Evolutionary conservation across 768 basidiomycete species (phyloP), one percentile per base, ranked within the genome.

Genomic region (Lactarius indigo): DNA sequence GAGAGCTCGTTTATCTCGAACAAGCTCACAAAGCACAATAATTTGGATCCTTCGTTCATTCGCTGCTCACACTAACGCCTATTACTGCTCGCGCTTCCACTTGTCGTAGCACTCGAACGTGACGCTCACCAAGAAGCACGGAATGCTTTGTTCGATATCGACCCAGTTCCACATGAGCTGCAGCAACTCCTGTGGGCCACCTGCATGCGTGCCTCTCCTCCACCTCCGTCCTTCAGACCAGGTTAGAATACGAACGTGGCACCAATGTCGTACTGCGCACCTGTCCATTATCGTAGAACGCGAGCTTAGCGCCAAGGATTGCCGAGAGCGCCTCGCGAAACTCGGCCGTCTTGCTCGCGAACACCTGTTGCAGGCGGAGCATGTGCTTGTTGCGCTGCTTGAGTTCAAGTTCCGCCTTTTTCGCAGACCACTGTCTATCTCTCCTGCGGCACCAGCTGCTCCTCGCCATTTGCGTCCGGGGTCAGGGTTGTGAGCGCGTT

Each of bases 291-390:
- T 90, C 91, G 73, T 92, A 92, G 74, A 98, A 97, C 1, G 90
- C 88, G 59, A 98, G 84, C 72, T 96, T 94, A 74, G 94, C 88
- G 6, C 96, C 96, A 0, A 98, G 84, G 58, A 98, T 89, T 0
- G 91, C 88, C 5, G 90, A 88, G 66, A 98, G 90, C 7, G 94
- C 89, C 74, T 96, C 92, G 44, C 92, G 86, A 80, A 98, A 96
- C 73, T 98, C 95, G 65, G 89, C 85, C 10, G 89, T 88, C 75
- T 97, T 98, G 39, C 87, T 85, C 0, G 83, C 79, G 77, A 93
- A 97, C 5, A 96, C 86, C 91, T 96, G 87, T 72, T 95, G 87
- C 35, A 98, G 79, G 50, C 93, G 80, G 61, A 89, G 73, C 17
- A 96, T 77, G 37, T 92, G 81, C 74, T 93, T 94, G 76, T 93